Evolutionary conservation across 2,329 filamentous ascomycete genomes (phyloP).

Genomic region (Clonostachys rosea): DNA sequence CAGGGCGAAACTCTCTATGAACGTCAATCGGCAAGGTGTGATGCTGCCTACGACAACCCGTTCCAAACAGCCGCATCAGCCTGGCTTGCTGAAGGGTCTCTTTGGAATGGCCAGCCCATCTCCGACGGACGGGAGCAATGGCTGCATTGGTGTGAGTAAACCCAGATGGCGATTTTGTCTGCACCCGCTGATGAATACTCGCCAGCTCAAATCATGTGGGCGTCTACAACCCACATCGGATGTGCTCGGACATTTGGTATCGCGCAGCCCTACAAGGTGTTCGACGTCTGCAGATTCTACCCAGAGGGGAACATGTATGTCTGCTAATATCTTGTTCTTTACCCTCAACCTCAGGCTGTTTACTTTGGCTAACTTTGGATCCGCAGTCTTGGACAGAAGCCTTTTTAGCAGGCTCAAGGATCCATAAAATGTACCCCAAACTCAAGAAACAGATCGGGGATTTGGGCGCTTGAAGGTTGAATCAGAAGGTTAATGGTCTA

Average conservation of each 20-base stretch:
- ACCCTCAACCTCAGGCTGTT: background rate
- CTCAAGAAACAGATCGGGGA: too few relatives aligned
- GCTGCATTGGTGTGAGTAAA: slow-evolving; percentile 27
- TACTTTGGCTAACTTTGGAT: background rate
- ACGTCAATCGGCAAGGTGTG: slow-evolving; percentile 19
- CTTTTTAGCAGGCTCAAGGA: slow-evolving; percentile 9
- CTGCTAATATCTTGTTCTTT: slow-evolving; percentile 1
- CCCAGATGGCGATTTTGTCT: background rate
- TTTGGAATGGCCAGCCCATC: slow-evolving; percentile 21
- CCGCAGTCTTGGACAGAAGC: slow-evolving; percentile 17
- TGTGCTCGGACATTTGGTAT: slow-evolving; percentile 23
- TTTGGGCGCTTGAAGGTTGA: too few relatives aligned
- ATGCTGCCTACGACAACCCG: slow-evolving; percentile 17
- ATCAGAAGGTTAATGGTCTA: too few relatives aligned
- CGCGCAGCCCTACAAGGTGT: slow-evolving; percentile 22
- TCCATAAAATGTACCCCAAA: too few relatives aligned
- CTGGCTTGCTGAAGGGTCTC: slow-evolving; percentile 21
- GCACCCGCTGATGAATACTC: background rate
- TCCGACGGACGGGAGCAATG: slow-evolving; percentile 22
- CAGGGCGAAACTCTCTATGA: slow-evolving; percentile 27
- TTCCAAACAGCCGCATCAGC: slow-evolving; percentile 17
- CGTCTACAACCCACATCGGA: slow-evolving; percentile 20
- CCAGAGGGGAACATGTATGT: slow-evolving; percentile 28
- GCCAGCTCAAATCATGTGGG: slow-evolving; percentile 29
- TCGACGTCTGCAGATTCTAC: slow-evolving; percentile 24